Evolutionary conservation across 305 asterid species (phyloP).

Genomic region (Stenogyne calaminthoides): DNA sequence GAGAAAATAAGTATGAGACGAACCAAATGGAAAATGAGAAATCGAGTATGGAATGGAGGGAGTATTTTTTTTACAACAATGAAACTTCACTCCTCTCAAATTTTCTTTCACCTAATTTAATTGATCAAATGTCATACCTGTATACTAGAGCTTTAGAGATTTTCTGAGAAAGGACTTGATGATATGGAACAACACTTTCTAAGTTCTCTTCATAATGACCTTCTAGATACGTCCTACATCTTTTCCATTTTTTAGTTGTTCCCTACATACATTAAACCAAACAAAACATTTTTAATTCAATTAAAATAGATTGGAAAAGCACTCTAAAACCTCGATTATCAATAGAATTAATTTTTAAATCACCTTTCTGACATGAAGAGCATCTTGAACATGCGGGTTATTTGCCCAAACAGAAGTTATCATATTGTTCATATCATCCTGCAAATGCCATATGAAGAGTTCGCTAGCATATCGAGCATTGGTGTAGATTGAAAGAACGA

Average conservation of each 20-base stretch:
- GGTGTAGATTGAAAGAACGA: neutral
- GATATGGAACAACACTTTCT: slow-evolving; percentile 9
- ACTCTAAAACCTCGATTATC: neutral
- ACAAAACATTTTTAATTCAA: no score
- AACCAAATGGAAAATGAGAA: no score
- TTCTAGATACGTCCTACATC: neutral
- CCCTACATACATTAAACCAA: slow-evolving; percentile 22
- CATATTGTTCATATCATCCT: neutral
- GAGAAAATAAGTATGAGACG: no score
- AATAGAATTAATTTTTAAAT: neutral
- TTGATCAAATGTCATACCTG: slow-evolving; percentile 21
- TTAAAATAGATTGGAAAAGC: neutral
- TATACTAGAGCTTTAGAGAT: slow-evolving; percentile 25
- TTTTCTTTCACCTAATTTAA: no score
- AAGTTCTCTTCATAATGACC: slow-evolving; percentile 14
- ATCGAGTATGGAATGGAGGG: no score
- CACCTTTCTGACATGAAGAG: slow-evolving; percentile 36
- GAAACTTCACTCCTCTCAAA: neutral
- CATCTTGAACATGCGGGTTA: neutral
- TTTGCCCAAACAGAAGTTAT: slow-evolving; percentile 22
- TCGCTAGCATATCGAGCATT: neutral
- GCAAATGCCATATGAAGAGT: neutral
- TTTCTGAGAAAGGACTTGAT: slow-evolving; percentile 26
- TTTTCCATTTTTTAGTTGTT: slow-evolving; percentile 20
- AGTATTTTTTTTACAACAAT: no score